These are phyloP conservation scores for Westerdykella aurantiaca DNA, from an alignment of 2,329 filamentous ascomycete species.

Conservation along the genomic window DNA sequence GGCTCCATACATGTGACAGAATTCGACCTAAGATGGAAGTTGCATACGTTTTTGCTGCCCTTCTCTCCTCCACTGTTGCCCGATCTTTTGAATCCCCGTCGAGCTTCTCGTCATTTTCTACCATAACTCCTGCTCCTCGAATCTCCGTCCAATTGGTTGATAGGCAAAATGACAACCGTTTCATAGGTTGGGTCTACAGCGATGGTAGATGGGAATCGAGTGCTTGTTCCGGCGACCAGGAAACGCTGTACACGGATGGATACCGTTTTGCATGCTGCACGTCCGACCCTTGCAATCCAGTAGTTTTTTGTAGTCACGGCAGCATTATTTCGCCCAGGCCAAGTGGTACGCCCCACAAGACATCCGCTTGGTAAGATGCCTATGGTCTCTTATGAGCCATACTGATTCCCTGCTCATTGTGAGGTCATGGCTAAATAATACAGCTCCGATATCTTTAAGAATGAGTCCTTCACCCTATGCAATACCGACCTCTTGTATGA, in stretches of 20 bases:
- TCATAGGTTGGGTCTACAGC: conserved; percentile 20
- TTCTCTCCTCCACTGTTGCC: no score
- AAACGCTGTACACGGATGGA: conserved; percentile 15
- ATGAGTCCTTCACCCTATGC: conserved; percentile 16
- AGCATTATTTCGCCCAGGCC: conserved; percentile 1
- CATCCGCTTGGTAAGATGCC: conserved; percentile 10
- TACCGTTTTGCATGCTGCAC: conserved; percentile 20
- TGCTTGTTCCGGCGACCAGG: conserved; percentile 14
- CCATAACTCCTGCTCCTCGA: conserved; percentile 21
- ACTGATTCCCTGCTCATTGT: not conserved
- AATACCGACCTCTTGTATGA: conserved; percentile 23
- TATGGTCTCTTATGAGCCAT: not conserved
- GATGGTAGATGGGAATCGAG: conserved; percentile 10
- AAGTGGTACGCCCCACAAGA: not conserved
- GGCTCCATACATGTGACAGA: no score
- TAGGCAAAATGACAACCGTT: conserved; percentile 19
- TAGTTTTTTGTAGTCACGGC: conserved; percentile 11
- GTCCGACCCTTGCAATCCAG: conserved; percentile 18
- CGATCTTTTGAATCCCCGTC: no score
- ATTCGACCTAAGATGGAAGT: no score
- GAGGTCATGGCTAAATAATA: conserved; percentile 6
- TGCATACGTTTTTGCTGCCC: no score
- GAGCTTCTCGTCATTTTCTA: conserved; percentile 7
- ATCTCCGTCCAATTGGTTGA: conserved; percentile 16
- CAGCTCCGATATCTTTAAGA: conserved; percentile 9